Base-by-base conservation (phyloP, 2,329 filamentous ascomycete species). In the Sphaceloma murrayae region DNA sequence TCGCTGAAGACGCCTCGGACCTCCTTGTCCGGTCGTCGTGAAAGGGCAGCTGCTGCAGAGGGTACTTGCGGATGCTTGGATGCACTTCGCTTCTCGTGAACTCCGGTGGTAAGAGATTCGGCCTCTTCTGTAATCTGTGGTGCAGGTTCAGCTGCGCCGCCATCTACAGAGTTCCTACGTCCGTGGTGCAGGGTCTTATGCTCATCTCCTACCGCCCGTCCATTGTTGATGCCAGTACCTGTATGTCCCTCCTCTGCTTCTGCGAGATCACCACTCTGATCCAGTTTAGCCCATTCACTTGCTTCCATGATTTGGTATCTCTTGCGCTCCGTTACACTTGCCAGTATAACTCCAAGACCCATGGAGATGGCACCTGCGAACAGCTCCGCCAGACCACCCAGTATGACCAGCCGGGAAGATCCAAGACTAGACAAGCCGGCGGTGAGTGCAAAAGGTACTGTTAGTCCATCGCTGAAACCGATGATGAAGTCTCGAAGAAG, bases 371-470 rank as follows among this genome's bases (percentile, higher is more conserved):
- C 77, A 13, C 83, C 82, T 0, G 80, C 79, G 57, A 84, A 81
- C 38, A 87, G 70, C 65, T 87, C 82, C 3, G 82, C 82, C 21
- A 85, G 67, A 5, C 82, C 82, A 42, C 79, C 82, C 51, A 82
- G 46, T 34, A 67, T 59, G 39, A 65, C 63, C 16, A 66, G 46
- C 17, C 54, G 54, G 5, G 56, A 49, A 3, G 48, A 50, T 1
- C 57, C 58, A 4, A 62, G 49, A 54, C 72, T 72, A 2, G 76
- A 79, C 1, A 88, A 68, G 10, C 83, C 83, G 0, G 84, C 83
- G 0, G 81, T 86, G 27, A 88, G 67, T 11, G 83, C 83, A 53
- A 88, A 88, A 0, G 83, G 83, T 0, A 88, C 83, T 0, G 83
- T 88, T 53, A 88, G 70, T 11, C 83, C 83, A 56, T 88, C 83